These are phyloP conservation scores for Flaveria brownii DNA, from an alignment of 129 eudicot species.

Conservation along the genomic window DNA sequence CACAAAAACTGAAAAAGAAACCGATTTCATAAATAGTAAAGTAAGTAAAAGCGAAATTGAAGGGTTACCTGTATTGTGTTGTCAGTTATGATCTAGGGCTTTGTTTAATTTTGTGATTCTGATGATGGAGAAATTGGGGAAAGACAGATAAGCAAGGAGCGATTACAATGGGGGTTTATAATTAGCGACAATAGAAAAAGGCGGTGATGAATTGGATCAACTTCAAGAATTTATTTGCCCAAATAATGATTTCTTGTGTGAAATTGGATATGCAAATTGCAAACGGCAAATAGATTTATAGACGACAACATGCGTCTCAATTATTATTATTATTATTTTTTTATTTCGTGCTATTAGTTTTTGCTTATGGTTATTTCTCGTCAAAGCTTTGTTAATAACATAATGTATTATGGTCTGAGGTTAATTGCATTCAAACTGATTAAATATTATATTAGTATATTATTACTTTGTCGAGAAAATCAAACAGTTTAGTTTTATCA, in stretches of 20 bases:
- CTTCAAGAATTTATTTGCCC: constrained; percentile 2
- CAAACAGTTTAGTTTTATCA: too few species aligned
- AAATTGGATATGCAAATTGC: background rate
- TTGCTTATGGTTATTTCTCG: too few species aligned
- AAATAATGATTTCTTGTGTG: background rate
- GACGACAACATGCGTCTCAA: background rate
- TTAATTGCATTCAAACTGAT: too few species aligned
- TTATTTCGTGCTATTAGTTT: background rate
- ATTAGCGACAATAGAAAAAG: constrained; percentile 2
- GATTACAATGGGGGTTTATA: constrained; percentile 18
- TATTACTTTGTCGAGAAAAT: too few species aligned
- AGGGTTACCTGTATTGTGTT: constrained; percentile 48
- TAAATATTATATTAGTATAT: too few species aligned
- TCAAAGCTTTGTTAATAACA: too few species aligned
- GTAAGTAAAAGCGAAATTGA: constrained; percentile 26
- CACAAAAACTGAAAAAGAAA: constrained; percentile 8
- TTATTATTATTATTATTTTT: background rate
- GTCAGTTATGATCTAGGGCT: constrained; percentile 37
- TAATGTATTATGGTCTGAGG: too few species aligned
- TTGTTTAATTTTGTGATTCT: constrained; percentile 25
- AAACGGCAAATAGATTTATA: background rate
- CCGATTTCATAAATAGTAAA: background rate
- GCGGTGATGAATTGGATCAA: constrained; percentile 14
- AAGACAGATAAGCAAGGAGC: constrained; percentile 40
- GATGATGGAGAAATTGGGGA: constrained; percentile 26